Conservation (phyloP, 345 rosid species). For the Turnera subulata region DNA sequence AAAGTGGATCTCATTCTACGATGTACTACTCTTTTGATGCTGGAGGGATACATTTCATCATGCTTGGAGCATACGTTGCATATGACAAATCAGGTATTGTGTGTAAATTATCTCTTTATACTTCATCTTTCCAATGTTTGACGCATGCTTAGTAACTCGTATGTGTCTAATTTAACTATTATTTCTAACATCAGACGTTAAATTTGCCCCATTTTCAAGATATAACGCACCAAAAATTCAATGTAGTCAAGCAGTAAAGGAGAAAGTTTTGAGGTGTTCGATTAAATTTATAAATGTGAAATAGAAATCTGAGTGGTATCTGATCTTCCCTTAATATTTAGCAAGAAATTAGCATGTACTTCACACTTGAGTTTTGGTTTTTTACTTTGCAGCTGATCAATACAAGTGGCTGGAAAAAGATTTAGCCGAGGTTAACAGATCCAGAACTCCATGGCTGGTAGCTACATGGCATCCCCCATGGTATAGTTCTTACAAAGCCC, state of each 20-base stretch:
- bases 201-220: too few relatives aligned
- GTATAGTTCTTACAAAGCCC: slow-evolving; percentile 76
- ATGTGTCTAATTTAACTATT: too few relatives aligned
- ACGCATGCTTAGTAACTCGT: too few relatives aligned
- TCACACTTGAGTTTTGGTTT: too few relatives aligned
- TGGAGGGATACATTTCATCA: slow-evolving; percentile 87
- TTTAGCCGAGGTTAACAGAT: slow-evolving; percentile 53
- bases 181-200: too few relatives aligned
- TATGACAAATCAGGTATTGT: slow-evolving; percentile 60
- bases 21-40: slow-evolving; percentile 87
- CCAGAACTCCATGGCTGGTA: slow-evolving; percentile 78
- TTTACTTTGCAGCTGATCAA: slow-evolving; percentile 56
- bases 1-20: slow-evolving; percentile 66
- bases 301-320: too few relatives aligned
- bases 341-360: too few relatives aligned
- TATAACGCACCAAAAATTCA: too few relatives aligned
- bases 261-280: too few relatives aligned
- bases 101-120: neutral
- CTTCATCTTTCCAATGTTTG: neutral
- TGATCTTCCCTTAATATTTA: too few relatives aligned
- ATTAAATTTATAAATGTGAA: too few relatives aligned
- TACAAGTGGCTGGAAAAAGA: slow-evolving; percentile 77
- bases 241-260: too few relatives aligned
- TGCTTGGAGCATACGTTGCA: slow-evolving; percentile 74
- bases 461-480: slow-evolving; percentile 87